Evolutionary conservation across 345 rosid species (phyloP), one percentile per base, ranked within the genome.

Genomic region (Melastoma malabathricum): DNA sequence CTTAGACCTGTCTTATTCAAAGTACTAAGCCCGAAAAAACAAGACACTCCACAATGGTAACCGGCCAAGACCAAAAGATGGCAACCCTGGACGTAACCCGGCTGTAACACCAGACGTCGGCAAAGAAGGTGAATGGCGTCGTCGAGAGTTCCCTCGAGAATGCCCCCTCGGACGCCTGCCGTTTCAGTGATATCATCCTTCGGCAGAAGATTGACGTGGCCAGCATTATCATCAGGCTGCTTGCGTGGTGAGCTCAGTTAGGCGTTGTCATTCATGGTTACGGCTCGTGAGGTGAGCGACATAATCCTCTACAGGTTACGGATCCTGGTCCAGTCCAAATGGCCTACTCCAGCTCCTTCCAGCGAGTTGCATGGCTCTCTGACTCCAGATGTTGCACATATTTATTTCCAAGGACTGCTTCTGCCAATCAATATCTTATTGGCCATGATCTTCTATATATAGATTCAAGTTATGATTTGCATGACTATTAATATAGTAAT

Each of bases 321-420:
- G 63, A 70, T 89, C 51, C 68, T 81, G 51, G 59, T 86, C 56
- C 65, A 53, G 59, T 79, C 97, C 59, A 75, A 72, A 47, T 89
- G 95, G 95, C 94, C 50, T 68, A 75, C 69, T 83, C 97, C 48
- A 64, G 72, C 62, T 77, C 97, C 34, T 78, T 83, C 56, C 75
- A 61, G 97, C 81, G 76, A 79, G 86, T 51, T 20, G 25, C 5
- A 27, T 9, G n/a, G 3, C 5, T 22, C 8, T 4, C 43, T 44
- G 18, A 16, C 17, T 50, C 15, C 51, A 18, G 10, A 61, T 67
- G 52, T 51, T 53, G 43, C 15, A 31, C 46, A 38, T 49, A 56
- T 67, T 55, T 55, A 53, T 34, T 34, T 9, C 41, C 41, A 34
- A 34, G 6, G 10, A 34, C 41, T 34, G 41, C 12, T 22, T 22